These are phyloP conservation scores for Diaporthe humulicola DNA, from an alignment of 2,329 filamentous ascomycete species.

Conservation along the genomic window DNA sequence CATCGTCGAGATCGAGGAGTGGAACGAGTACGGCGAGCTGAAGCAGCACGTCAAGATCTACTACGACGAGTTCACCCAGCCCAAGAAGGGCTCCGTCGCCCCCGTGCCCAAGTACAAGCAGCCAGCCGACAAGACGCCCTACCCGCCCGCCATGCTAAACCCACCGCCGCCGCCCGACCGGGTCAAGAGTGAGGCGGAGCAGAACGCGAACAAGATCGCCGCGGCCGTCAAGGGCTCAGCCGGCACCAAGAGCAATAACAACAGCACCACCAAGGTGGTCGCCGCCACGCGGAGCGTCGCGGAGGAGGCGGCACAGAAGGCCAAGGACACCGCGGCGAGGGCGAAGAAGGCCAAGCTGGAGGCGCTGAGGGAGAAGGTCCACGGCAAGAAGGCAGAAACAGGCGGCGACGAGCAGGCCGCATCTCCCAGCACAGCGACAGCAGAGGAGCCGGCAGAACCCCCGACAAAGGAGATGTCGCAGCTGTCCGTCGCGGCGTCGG, in stretches of 20 bases:
- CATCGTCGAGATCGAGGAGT: constrained; percentile 94
- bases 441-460: constrained; percentile 1
- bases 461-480: constrained; percentile 37
- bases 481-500: constrained; percentile 32
- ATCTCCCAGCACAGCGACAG: not conserved
- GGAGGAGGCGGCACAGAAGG: constrained; percentile 75
- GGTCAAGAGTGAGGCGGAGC: constrained; percentile 40
- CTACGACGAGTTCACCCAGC: constrained; percentile 73
- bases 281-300: constrained; percentile 68
- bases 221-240: constrained; percentile 35
- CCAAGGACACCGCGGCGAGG: constrained; percentile 74
- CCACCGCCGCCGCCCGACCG: constrained; percentile 44
- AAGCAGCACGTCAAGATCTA: constrained; percentile 84
- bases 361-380: constrained; percentile 66
- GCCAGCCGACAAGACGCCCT: constrained; percentile 51
- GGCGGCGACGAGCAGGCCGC: constrained; percentile 32
- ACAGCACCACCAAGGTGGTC: constrained; percentile 48
- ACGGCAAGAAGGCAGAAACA: constrained; percentile 55
- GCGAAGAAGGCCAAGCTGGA: constrained; percentile 72
- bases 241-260: constrained; percentile 46
- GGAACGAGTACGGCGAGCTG: constrained; percentile 98
- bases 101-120: constrained; percentile 53
- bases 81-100: constrained; percentile 66
- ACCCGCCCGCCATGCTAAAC: constrained; percentile 44
- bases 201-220: constrained; percentile 41